A percentile compares a stretch with the other conserved stretches of the same genome.
Conservation (phyloP, 2,329 filamentous ascomycete genomes). For the Knoxdaviesia proteae region DNA sequence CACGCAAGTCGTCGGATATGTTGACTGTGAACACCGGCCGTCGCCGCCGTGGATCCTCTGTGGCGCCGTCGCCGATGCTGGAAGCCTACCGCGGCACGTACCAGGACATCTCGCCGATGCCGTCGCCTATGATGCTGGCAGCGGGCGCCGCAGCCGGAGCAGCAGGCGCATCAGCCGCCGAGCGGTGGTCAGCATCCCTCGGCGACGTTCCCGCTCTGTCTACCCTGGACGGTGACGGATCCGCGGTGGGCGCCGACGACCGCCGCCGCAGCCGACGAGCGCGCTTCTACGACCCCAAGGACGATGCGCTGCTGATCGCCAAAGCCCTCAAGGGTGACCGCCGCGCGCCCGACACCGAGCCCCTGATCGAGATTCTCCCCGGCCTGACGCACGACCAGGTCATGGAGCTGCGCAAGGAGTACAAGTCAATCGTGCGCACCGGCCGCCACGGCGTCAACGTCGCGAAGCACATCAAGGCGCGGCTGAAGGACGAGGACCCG, state of each 20-base stretch:
- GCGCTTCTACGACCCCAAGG: conserved; percentile 67
- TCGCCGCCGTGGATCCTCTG: conserved; percentile 8
- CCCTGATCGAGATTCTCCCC: conserved; percentile 68
- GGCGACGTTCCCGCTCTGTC: conserved; percentile 18
- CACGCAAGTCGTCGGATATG: conserved; percentile 23
- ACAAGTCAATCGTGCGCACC: conserved; percentile 76
- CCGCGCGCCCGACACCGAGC: conserved; percentile 40
- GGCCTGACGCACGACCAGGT: conserved; percentile 72
- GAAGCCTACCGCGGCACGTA: conserved; percentile 90
- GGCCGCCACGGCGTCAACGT: conserved; percentile 66
- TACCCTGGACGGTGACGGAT: conserved; percentile 28
- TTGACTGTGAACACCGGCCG: conserved; percentile 27
- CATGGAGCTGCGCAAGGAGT: conserved; percentile 66
- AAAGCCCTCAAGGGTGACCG: conserved; percentile 50
- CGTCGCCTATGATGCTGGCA: conserved; percentile 49
- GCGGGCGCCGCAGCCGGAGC: too few species aligned
- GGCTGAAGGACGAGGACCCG: conserved; percentile 51
- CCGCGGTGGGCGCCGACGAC: conserved; percentile 17
- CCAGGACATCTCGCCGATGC: conserved; percentile 88
- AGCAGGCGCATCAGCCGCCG: too few species aligned
- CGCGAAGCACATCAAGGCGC: conserved; percentile 62
- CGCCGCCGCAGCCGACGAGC: conserved; percentile 34
- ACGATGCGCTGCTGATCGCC: conserved; percentile 58
- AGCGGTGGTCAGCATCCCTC: neutral
- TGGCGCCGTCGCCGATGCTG: conserved; percentile 61